phyloP scores from a whole-genome alignment of 768 basidiomycete species.

The Tylopilus rubrobrunneus region DNA sequence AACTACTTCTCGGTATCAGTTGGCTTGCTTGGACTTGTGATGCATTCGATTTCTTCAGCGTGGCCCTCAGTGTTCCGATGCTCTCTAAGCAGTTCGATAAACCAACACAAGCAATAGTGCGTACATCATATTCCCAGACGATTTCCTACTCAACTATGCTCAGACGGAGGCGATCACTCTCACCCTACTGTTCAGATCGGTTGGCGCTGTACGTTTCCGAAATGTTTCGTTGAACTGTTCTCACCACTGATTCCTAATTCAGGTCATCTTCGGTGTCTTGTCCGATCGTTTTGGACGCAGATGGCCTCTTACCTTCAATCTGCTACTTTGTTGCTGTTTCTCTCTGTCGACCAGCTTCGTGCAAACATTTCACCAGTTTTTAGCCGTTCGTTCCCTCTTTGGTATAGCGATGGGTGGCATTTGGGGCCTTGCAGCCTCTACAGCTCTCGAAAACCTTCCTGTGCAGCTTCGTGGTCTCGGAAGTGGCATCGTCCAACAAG shows the following conservation, averaged over 20 bases:
- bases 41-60: conserved; percentile 85
- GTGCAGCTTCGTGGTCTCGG: conserved; percentile 86
- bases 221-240: neutral
- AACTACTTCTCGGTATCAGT: conserved; percentile 28
- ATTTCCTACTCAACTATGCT: neutral
- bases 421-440: conserved; percentile 83
- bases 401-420: conserved; percentile 88
- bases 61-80: conserved; percentile 51
- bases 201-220: conserved; percentile 52
- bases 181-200: conserved; percentile 82
- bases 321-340: conserved; percentile 65
- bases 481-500: conserved; percentile 85
- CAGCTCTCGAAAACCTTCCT: conserved; percentile 86
- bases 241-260: neutral
- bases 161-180: conserved; percentile 84
- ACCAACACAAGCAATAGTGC: conserved; percentile 40
- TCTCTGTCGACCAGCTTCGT: conserved; percentile 82
- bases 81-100: conserved; percentile 49
- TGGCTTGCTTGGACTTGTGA: conserved; percentile 91
- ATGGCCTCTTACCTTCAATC: conserved; percentile 83
- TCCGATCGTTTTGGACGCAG: conserved; percentile 90
- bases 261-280: conserved; percentile 71
- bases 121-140: conserved; percentile 10
- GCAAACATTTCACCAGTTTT: conserved; percentile 70
- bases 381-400: conserved; percentile 77